phyloP scores from a whole-genome alignment of 192 early-diverging fungal genomes.

The Chytriomyces hyalinus region DNA sequence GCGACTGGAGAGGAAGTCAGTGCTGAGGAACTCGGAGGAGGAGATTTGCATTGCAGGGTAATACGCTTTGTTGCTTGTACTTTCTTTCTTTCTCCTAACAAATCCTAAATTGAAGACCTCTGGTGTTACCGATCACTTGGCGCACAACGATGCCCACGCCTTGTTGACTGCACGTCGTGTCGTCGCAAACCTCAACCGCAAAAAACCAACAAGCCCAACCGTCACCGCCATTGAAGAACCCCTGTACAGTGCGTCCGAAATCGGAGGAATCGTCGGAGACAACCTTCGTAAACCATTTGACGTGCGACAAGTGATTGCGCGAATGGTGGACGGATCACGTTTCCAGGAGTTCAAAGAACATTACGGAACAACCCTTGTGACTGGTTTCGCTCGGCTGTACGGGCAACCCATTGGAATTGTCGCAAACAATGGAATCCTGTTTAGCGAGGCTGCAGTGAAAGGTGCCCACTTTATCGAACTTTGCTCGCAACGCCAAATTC shows the following conservation, averaged over 20 bases:
- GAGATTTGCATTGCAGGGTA: slow-evolving; percentile 88
- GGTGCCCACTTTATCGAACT: slow-evolving; percentile 95
- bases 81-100: not conserved
- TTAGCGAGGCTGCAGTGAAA: slow-evolving; percentile 92
- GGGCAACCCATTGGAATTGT: slow-evolving; percentile 92
- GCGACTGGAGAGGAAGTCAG: slow-evolving; percentile 94
- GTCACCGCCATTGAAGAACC: slow-evolving; percentile 72
- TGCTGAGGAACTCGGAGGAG: slow-evolving; percentile 94
- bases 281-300: slow-evolving; percentile 89
- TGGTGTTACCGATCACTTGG: slow-evolving; percentile 95
- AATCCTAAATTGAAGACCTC: slow-evolving; percentile 57
- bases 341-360: slow-evolving; percentile 94
- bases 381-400: slow-evolving; percentile 88
- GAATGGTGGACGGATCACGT: slow-evolving; percentile 90
- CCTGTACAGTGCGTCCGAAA: slow-evolving; percentile 77
- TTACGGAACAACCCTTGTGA: slow-evolving; percentile 88
- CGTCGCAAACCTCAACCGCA: slow-evolving; percentile 84
- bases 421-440: slow-evolving; percentile 95
- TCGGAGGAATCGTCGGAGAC: slow-evolving; percentile 94
- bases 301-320: slow-evolving; percentile 89
- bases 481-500: slow-evolving; percentile 85
- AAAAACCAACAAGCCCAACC: slow-evolving; percentile 61
- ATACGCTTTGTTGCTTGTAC: not conserved
- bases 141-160: slow-evolving; percentile 86
- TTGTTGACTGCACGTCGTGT: slow-evolving; percentile 80